Base-by-base conservation (phyloP, 768 basidiomycete genomes). In the Artomyces pyxidatus region DNA sequence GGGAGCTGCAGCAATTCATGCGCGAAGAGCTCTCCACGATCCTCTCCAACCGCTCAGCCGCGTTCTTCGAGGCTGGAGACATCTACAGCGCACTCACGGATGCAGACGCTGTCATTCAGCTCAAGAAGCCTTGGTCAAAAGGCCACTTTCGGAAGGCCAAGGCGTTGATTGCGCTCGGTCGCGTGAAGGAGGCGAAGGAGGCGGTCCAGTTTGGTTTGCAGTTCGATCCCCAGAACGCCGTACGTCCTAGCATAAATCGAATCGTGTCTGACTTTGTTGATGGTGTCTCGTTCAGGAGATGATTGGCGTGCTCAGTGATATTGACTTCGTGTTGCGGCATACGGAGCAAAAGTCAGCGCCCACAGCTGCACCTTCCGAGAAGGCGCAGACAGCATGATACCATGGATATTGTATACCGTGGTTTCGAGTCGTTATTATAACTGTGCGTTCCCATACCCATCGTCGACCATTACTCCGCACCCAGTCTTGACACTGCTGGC, bases 121-220 rank as follows among this genome's bases (percentile, higher is more conserved):
- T 96, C 45, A 87, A 91, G 60, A 74, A 83, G 48, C 82, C 81
- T 39, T 98, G 95, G 94, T 80, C 87, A 59, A 99, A 98, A 62
- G 96, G 93, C 0, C 89, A 97, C 65, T 96, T 96, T 73, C 76
- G 96, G 50, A 93, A 88, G 62, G 88, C 90, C 2, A 91, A 90
- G 62, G 91, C 95, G 0, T 70, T 99, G 37, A 70, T 88, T 2
- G 90, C 78, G 19, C 71, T 99, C 43, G 75, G 73, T 3, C 68
- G 72, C 39, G 66, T 79, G 48, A 68, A 81, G 37, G 93, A 95
- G 37, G 93, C 93, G 8, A 77, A 79, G 55, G 87, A 91, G 40
- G 83, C 93, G 2, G 68, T 95, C 51, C 74, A 79, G 55, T 73
- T 92, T 6, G 96, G 95, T 2, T 64, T 98, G 49, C 80, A 86